Evolutionary conservation across 202 grass and related monocot species (phyloP), one percentile per base, ranked within the genome.

Genomic region (Musa balbisiana): DNA sequence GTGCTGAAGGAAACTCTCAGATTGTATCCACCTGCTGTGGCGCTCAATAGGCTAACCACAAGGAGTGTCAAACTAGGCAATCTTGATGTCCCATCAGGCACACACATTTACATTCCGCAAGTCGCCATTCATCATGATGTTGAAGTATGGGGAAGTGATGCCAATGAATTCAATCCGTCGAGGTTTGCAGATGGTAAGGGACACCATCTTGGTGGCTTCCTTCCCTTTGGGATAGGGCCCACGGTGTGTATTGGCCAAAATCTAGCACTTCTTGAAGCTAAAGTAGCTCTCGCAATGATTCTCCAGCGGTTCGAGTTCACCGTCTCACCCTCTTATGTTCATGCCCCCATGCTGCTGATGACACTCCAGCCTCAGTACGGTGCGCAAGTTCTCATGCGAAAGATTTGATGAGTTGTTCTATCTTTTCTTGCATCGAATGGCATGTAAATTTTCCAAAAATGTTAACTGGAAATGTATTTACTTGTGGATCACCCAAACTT

Each of bases 1-100:
- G 86, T 96, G 64, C 62, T 90, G 58, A 96, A 96, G 74, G 92
- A 96, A 86, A 90, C 89, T 70, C 92, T 96, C 11, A 86, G 92
- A 80, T 24, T 96, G 67, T 96, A 96, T 73, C 79, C 92, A 76
- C 87, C 89, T 9, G 89, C 83, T 53, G 10, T 83, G 51, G 76
- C 87, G 16, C 15, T 92, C 17, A 79, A 49, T 4, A 87, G 92
- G 78, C 52, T 85, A 51, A 62, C 62, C 51, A 80, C 73, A 17
- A 80, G 72, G 43, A 81, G 83, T 71, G 81, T 67, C 71, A 89
- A 84, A 77, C 66, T 92, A 62, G 92, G 85, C 59, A 77, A 74
- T 67, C 80, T 88, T 0, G 77, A 92, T 52, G 82, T 96, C 29
- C 89, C 87, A 0, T 78, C 65, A 9, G 85, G 79, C 72, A 88